Base-by-base conservation (phyloP, 345 rosid species). In the Hibiscus mutabilis region DNA sequence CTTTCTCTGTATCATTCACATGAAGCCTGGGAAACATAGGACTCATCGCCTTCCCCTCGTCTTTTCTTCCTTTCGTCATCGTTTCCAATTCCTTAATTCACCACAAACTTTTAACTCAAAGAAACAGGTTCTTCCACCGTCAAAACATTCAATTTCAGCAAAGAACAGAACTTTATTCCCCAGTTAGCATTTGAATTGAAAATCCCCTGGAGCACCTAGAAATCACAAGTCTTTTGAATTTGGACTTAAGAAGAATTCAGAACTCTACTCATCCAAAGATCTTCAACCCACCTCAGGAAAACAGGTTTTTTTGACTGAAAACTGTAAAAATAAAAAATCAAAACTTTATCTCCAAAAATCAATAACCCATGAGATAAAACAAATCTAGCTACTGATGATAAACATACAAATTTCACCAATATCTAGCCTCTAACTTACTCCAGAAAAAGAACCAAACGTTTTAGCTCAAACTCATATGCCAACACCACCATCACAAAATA, bases 1-100 rank as follows among this genome's bases (percentile, higher is more conserved):
- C 88, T 81, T 79, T 85, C 62, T 85, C 89, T 69, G 84, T 71
- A 73, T 88, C 92, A 58, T 85, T 85, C 72, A 88, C 87, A 72
- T 84, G 91, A 80, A 90, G 87, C 80, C 91, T 81, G 13, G 88
- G 91, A 80, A 90, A 90, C 85, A 88, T 77, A 8, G 89, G 89
- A 76, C 81, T 80, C 46, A 73, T 71, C 76, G 69, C 24, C 82
- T 60, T 84, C 42, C 70, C 85, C 71, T 84, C 87, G 31, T 86
- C 84, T 63, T 82, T 80, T 29, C 70, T 80, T 74, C 83, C 82
- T 66, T 79, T 81, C 82, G 78, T 84, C 76, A 27, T 78, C 70
- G 59, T 53, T 70, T 58, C 47, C 15, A 53, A 25, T 40, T 35
- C 68, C 35, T 65, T 68, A 33, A 49, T 60, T 68, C 46, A 66